Percentiles rank a stretch among this genome's conserved stretches.
Evolutionary conservation across 257 asterid genomes (phyloP).

Genomic region (Scutellaria barbata): DNA sequence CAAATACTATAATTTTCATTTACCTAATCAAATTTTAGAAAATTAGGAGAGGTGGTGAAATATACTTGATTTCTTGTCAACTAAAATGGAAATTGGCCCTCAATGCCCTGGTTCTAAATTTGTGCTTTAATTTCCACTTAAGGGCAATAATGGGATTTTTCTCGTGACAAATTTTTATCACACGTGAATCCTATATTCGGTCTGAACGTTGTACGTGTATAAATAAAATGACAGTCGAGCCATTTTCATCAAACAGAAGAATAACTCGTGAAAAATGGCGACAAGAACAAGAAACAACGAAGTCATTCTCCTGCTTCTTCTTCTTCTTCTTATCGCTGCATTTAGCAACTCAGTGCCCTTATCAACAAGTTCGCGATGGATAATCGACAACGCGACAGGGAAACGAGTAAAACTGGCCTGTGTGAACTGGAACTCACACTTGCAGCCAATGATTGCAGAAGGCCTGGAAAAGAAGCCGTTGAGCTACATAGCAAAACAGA

Average conservation of each 20-base stretch:
- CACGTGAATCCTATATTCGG: neutral
- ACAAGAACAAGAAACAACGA: neutral
- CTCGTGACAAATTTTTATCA: neutral
- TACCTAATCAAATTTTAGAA: too few species aligned
- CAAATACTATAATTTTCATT: too few species aligned
- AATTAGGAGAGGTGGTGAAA: too few species aligned
- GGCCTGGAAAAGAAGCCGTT: conserved; percentile 67
- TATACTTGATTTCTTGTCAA: neutral
- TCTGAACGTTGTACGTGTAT: too few species aligned
- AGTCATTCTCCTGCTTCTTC: conserved; percentile 17
- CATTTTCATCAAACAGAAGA: neutral
- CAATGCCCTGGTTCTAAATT: neutral
- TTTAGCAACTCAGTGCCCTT: conserved; percentile 45
- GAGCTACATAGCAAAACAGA: conserved; percentile 29
- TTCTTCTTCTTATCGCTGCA: conserved; percentile 15
- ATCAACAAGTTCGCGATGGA: conserved; percentile 65
- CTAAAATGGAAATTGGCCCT: neutral
- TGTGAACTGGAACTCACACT: conserved; percentile 62
- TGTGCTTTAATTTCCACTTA: neutral
- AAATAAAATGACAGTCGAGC: too few species aligned
- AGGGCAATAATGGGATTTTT: too few species aligned
- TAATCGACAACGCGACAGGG: conserved; percentile 46
- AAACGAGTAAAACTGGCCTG: conserved; percentile 64
- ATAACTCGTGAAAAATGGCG: conserved; percentile 14
- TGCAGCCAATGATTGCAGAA: conserved; percentile 64